Base-by-base conservation (phyloP, 805 yeast genomes). In the Candida ortonii region DNA sequence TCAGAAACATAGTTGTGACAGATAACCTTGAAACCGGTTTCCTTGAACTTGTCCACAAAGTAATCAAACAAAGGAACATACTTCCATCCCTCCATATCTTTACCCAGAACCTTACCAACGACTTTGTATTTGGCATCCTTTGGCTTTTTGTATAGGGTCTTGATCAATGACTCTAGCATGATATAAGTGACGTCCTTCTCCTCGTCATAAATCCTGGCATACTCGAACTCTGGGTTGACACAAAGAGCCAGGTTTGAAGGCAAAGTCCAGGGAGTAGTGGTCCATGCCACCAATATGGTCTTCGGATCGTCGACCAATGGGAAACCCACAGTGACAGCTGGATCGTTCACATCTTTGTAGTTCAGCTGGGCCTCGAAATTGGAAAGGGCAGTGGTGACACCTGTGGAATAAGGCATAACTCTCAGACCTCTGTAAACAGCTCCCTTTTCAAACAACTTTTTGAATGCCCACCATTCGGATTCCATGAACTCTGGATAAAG, bases 401-500 rank as follows among this genome's bases (percentile, higher is more conserved):
- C 99, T 25, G 97, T 90, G 17, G 97, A 90, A 65, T 93, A 93
- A 28, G 99, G 99, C 99, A 93, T 93, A 35, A 93, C 99, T 62
- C 95, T 79, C 62, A 77, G 80, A 39, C 98, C 98, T 64, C 95
- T 78, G 70, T 93, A 93, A 28, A 93, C 97, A 38, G 85, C 77
- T 33, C 79, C 83, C 64, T 89, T 93, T 39, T 84, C 80, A 61
- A 69, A 87, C 50, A 93, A 70, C 65, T 87, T 79, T 68, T 84
- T 80, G 75, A 93, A 93, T 20, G 87, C 96, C 98, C 98, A 93
- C 99, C 99, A 93, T 30, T 81, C 93, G 28, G 96, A 85, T 69
- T 93, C 99, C 99, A 93, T 93, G 53, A 87, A 93, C 38, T 81
- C 71, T 29, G 97, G 96, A 62, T 94, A 88, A 64, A 93, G 73